These are phyloP conservation scores for Chaetomium olivaceum DNA, from an alignment of 2,329 filamentous ascomycete genomes.

Conservation along the genomic window DNA sequence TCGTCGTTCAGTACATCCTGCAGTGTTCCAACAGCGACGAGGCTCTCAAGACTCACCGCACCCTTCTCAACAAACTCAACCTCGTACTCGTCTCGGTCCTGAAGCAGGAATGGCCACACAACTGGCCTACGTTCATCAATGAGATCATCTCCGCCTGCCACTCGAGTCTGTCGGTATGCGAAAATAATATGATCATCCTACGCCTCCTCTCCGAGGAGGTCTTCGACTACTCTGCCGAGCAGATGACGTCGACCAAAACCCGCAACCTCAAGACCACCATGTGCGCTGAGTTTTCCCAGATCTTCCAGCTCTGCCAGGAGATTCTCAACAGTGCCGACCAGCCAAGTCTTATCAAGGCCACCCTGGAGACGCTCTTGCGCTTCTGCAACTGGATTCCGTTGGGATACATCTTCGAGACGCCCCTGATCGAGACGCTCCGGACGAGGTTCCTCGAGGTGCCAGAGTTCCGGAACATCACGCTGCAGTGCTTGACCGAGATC, in stretches of 20 bases:
- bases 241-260: conserved; percentile 98
- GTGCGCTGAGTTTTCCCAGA: conserved; percentile 97
- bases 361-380: conserved; percentile 88
- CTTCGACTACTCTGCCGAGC: conserved; percentile 97
- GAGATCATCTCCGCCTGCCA: conserved; percentile 97
- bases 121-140: conserved; percentile 99
- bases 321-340: conserved; percentile 86
- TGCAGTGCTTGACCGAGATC: conserved; percentile 97
- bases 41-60: conserved; percentile 77
- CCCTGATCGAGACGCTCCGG: conserved; percentile 90
- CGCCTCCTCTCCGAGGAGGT: conserved; percentile 95
- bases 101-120: conserved; percentile 99
- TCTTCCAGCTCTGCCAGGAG: conserved; percentile 96
- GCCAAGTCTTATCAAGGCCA: conserved; percentile 89
- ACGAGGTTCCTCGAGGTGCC: conserved; percentile 90
- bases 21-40: conserved; percentile 90
- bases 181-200: conserved; percentile 99
- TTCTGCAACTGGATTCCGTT: conserved; percentile 99
- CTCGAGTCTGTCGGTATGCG: conserved; percentile 93
- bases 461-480: conserved; percentile 93
- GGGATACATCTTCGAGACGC: conserved; percentile 98
- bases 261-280: conserved; percentile 97
- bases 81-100: conserved; percentile 94
- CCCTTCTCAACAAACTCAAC: conserved; percentile 96
- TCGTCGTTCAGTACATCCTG: conserved; percentile 98